Evolutionary conservation across 352 stramenopile species (phyloP).

Genomic region (Pythium oligandrum): DNA sequence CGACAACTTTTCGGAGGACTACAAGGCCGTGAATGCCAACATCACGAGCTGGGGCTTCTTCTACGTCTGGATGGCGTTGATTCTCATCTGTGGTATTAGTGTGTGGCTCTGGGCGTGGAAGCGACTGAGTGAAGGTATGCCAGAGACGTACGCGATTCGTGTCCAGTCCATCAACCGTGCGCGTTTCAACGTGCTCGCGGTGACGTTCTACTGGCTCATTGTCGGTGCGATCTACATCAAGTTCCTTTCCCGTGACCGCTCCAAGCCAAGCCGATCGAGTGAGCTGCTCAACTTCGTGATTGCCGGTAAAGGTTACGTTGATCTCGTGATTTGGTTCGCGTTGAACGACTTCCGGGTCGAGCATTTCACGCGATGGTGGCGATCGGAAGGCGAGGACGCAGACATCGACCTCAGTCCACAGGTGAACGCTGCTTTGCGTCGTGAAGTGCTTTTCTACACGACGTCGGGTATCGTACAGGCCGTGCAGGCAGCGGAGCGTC

Average conservation of each 20-base stretch:
- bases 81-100: constrained; percentile 75
- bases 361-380: constrained; percentile 67
- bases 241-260: constrained; percentile 59
- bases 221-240: constrained; percentile 75
- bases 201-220: constrained; percentile 87
- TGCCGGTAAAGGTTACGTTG: constrained; percentile 82
- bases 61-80: constrained; percentile 83
- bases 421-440: constrained; percentile 81
- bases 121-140: constrained; percentile 82
- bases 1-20: constrained; percentile 56
- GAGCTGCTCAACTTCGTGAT: constrained; percentile 87
- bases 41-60: constrained; percentile 86
- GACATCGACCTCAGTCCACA: constrained; percentile 85
- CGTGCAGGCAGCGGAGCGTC: constrained; percentile 68
- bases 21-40: constrained; percentile 80
- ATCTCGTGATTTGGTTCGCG: constrained; percentile 87
- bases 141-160: constrained; percentile 79
- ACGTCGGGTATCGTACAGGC: constrained; percentile 88
- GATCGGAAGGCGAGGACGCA: constrained; percentile 49
- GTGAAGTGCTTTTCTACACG: constrained; percentile 89
- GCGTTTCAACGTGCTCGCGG: constrained; percentile 85
- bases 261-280: constrained; percentile 47
- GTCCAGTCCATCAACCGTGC: constrained; percentile 86
- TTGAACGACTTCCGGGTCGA: constrained; percentile 82
- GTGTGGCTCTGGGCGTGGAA: constrained; percentile 87